Evolutionary conservation across 2,329 filamentous ascomycete species (phyloP).

Genomic region (Herpotrichia juniperi): DNA sequence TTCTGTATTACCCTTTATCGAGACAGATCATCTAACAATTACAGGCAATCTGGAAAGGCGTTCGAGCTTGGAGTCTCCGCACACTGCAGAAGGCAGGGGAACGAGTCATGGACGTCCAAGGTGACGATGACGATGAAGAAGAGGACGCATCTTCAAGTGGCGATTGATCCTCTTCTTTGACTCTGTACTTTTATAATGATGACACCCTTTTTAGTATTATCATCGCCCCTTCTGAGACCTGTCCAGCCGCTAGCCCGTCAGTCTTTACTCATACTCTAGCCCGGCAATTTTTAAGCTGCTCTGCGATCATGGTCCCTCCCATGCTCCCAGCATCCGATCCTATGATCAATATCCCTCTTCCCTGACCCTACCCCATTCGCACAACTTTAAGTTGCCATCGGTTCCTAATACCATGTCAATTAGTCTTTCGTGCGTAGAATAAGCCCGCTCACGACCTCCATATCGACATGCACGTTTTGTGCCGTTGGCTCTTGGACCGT

Average conservation of each 20-base stretch:
- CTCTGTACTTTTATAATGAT: constrained; percentile 2
- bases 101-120: constrained; percentile 80
- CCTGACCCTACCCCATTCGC: constrained; percentile 55
- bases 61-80: constrained; percentile 73
- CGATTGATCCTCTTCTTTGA: constrained; percentile 13
- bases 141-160: constrained; percentile 11
- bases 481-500: constrained; percentile 33
- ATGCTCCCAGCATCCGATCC: too few relatives aligned
- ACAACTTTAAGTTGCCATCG: constrained; percentile 98
- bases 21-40: constrained; percentile 17
- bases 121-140: constrained; percentile 61
- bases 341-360: too few relatives aligned
- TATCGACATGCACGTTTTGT: constrained; percentile 42
- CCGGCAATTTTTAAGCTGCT: not conserved
- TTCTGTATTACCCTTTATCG: not conserved
- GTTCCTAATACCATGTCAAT: constrained; percentile 82
- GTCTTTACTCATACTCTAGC: not conserved
- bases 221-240: too few relatives aligned
- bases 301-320: not conserved
- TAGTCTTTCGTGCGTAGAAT: constrained; percentile 94
- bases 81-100: constrained; percentile 80
- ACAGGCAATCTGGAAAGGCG: constrained; percentile 80
- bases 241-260: too few relatives aligned
- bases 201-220: not conserved
- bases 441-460: constrained; percentile 42